Evolutionary conservation across 2,329 filamentous ascomycete species (phyloP).

Genomic region (Chaetothyriales sp.): DNA sequence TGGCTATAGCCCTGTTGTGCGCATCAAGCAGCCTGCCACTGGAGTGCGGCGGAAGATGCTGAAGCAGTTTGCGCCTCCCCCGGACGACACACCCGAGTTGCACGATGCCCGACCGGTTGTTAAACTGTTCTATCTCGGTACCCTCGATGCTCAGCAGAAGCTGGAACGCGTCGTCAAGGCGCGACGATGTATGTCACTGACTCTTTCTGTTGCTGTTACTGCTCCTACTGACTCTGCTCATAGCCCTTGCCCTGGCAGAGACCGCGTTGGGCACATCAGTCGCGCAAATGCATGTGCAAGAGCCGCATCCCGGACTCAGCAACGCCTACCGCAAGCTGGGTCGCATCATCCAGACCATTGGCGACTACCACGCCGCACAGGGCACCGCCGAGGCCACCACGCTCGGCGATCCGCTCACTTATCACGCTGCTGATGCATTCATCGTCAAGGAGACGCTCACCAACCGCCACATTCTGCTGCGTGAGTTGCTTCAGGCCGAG

Average conservation of each 20-base stretch:
- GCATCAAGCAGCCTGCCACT: constrained; percentile 92
- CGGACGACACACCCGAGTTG: constrained; percentile 91
- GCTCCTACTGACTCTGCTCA: constrained; percentile 2
- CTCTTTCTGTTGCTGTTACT: not conserved
- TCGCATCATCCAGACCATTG: constrained; percentile 80
- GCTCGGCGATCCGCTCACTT: constrained; percentile 80
- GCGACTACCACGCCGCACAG: constrained; percentile 91
- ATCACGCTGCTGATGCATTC: constrained; percentile 88
- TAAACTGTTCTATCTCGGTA: constrained; percentile 86
- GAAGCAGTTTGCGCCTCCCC: constrained; percentile 95
- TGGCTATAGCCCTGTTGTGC: constrained; percentile 87
- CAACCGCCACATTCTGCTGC: constrained; percentile 89
- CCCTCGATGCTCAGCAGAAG: constrained; percentile 96
- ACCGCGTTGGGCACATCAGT: constrained; percentile 88
- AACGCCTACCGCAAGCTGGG: constrained; percentile 92
- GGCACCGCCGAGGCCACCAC: constrained; percentile 93
- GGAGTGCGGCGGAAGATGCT: constrained; percentile 87
- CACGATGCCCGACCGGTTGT: constrained; percentile 78
- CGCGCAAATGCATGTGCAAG: constrained; percentile 71
- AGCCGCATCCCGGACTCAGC: constrained; percentile 72
- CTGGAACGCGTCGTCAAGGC: constrained; percentile 87
- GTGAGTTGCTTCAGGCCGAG: constrained; percentile 83
- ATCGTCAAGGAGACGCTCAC: constrained; percentile 97
- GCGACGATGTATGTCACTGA: constrained; percentile 55
- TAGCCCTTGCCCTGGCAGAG: constrained; percentile 80